phyloP scores from a whole-genome alignment of 768 basidiomycete genomes.

The Myochromella boudieri region DNA sequence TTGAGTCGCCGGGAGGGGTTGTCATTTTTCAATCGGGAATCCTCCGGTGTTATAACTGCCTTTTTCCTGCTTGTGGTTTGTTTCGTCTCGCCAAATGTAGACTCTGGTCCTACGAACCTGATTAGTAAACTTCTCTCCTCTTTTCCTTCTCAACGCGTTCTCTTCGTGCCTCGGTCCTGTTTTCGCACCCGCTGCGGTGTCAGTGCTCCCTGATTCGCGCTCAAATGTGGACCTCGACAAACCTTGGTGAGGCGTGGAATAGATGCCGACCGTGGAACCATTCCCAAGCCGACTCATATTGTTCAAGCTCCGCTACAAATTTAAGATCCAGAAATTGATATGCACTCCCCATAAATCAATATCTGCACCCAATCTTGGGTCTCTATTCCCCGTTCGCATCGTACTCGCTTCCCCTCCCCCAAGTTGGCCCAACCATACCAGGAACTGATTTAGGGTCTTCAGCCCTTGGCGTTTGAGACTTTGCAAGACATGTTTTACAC shows the following conservation, averaged over 20 bases:
- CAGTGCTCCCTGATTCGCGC: neutral
- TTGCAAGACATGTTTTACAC: neutral
- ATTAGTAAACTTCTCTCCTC: conserved; percentile 31
- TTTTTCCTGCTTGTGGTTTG: conserved; percentile 28
- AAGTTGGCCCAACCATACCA: neutral
- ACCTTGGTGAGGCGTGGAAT: conserved; percentile 2
- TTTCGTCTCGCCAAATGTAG: conserved; percentile 31
- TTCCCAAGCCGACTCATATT: conserved; percentile 6
- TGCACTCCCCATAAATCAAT: conserved; percentile 5
- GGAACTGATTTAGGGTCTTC: neutral
- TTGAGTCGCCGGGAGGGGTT: conserved; percentile 49
- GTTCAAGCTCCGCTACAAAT: conserved; percentile 35
- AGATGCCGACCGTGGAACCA: conserved; percentile 13
- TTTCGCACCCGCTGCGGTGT: neutral
- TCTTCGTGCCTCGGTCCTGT: conserved; percentile 4
- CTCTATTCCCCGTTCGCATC: neutral
- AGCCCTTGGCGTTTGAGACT: neutral
- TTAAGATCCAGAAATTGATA: conserved; percentile 16
- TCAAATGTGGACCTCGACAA: conserved; percentile 10
- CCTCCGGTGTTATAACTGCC: conserved; percentile 43
- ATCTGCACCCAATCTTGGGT: neutral
- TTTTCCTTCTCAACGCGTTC: conserved; percentile 9
- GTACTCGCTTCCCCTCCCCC: conserved; percentile 11
- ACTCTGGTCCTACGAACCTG: conserved; percentile 35
- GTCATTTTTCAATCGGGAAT: conserved; percentile 39